Base-by-base conservation (phyloP, 805 yeast genomes). In the Metschnikowia corniflorae region DNA sequence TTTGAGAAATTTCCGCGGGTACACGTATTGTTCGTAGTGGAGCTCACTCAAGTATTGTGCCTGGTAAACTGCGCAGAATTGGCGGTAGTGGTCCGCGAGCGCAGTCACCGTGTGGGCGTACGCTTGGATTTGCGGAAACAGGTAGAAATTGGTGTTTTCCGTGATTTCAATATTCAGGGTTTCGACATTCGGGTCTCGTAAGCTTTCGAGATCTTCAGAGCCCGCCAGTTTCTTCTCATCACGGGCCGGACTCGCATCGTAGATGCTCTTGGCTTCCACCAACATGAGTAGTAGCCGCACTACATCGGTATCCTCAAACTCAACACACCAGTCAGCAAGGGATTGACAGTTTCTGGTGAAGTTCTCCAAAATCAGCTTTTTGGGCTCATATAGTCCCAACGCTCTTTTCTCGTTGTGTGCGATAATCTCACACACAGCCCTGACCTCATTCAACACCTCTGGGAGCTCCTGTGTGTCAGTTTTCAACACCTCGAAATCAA, bases 401-500 rank as follows among this genome's bases (percentile, higher is more conserved):
- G 61, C 61, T 21, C 70, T 39, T 4, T 48, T 41, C 42, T 61
- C 65, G 41, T 68, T 68, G 34, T 62, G 58, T 21, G 53, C 31
- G 18, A 68, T 55, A 12, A 67, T 56, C 10, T 63, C 68, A 38
- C 57, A 55, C 16, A 66, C 57, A 8, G 63, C 55, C 13, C 33
- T 17, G 16, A 40, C 42, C 37, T 61, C 60, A 18, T 55, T 60
- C 13, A 79, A 53, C 0, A 84, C 86, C 1, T 67, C 71, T 1
- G 77, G 74, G 4, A 84, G 65, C 42, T 84, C 86, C 4, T 53
- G 47, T 14, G 72, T 64, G 50, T 81, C 89, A 30, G 66, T 67
- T 14, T 59, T 58, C 3, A 83, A 60, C 2, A 80, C 75, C 2
- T 63, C 55, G 13, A 68, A 56, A 53, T 46, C 74, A 70, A 18